Base-by-base conservation (phyloP, 805 yeast species). In the Yamadazyma sp. region DNA sequence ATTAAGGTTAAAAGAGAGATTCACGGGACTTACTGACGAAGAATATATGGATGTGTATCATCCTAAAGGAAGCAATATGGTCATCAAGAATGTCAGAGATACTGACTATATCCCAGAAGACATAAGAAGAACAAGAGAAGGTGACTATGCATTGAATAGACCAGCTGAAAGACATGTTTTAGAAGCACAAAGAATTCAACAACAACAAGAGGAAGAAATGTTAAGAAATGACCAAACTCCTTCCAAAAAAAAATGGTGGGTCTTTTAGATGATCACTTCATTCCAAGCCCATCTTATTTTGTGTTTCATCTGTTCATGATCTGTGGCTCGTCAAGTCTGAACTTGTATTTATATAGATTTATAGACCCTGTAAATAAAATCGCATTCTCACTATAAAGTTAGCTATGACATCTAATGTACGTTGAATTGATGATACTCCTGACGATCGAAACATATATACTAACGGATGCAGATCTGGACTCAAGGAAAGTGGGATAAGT, bases 111-210 rank as follows among this genome's bases (percentile, higher is more conserved):
- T 66, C 23, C 70, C 64, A 47, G 72, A 58, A 47, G 55, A 62
- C 49, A 50, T 62, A 39, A 51, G 69, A 49, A 52, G 52, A 50
- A 72, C 77, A 5, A 59, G 56, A 19, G 79, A 75, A 40, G 64
- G 65, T 22, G 63, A 65, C 13, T 62, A 54, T 40, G 81, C 76
- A 3, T 62, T 76, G 62, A 83, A 75, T 53, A 70, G 84, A 60
- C 93, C 86, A 4, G 77, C 78, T 35, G 75, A 80, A 45, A 75
- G 78, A 44, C 95, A 86, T 49, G 68, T 78, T 8, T 72, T 83
- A 38, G 86, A 81, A 53, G 94, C 93, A 0, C 85, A 84, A 55
- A 66, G 84, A 41, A 65, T 79, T 17, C 63, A 72, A 41, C 93
- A 84, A 54, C 75, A 78, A 38, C 72, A 76, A 34, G 94, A 86